Percentiles rank a stretch among this genome's conserved stretches.
Evolutionary conservation across 1,139 yeast species (phyloP).

Genomic region (Protomyces inundatus): DNA sequence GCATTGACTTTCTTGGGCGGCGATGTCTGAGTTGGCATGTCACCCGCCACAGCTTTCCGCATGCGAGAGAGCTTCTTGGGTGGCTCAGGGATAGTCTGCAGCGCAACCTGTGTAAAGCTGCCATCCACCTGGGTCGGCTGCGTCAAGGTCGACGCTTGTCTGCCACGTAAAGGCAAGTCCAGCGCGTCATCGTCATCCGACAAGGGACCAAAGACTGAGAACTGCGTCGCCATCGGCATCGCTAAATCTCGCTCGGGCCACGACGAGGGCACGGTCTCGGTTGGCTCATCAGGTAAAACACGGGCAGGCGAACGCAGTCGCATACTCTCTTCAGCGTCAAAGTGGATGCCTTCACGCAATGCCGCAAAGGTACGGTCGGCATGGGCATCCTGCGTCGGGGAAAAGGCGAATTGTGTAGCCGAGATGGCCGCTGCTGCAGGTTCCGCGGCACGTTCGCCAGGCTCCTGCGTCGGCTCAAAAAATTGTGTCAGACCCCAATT

Average conservation of each 20-base stretch:
- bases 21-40: background rate
- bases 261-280: background rate
- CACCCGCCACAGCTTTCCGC: constrained; percentile 1
- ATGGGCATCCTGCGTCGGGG: background rate
- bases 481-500: constrained; percentile 12
- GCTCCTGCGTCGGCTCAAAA: constrained; percentile 10
- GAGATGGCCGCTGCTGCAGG: background rate
- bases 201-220: constrained; percentile 28
- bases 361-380: background rate
- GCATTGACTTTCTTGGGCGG: background rate
- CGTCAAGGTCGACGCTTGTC: background rate
- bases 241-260: background rate
- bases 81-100: background rate
- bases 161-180: background rate
- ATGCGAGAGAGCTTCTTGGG: background rate
- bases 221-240: constrained; percentile 12
- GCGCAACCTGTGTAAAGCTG: background rate
- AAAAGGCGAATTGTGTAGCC: background rate
- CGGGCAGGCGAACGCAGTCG: background rate
- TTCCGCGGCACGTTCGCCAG: background rate
- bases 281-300: background rate
- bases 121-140: constrained; percentile 19
- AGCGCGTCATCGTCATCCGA: constrained; percentile 14
- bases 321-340: background rate
- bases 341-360: background rate